Percentiles rank a stretch among this genome's conserved stretches.
Evolutionary conservation across 1,284 basidiomycete genomes (phyloP).

Genomic region (Hemileia vastatrix): DNA sequence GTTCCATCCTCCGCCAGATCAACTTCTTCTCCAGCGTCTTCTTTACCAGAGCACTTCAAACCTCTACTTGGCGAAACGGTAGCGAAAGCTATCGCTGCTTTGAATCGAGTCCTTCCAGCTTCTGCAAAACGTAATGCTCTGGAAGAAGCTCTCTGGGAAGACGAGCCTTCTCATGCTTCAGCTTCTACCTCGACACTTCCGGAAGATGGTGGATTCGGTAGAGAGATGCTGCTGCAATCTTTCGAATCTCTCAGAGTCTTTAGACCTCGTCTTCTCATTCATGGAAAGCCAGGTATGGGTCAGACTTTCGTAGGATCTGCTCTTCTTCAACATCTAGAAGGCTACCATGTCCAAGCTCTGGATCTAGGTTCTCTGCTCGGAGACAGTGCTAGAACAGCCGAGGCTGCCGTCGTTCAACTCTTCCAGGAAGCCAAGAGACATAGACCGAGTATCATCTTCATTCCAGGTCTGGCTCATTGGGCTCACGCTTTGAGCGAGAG

Average conservation of each 20-base stretch:
- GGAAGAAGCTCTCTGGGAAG: slow-evolving; percentile 42
- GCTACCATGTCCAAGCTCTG: slow-evolving; percentile 40
- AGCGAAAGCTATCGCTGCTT: slow-evolving; percentile 27
- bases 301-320: slow-evolving; percentile 36
- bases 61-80: slow-evolving; percentile 33
- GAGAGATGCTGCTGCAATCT: slow-evolving; percentile 40
- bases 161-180: slow-evolving; percentile 27
- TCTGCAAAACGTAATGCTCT: slow-evolving; percentile 36
- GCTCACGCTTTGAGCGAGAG: slow-evolving; percentile 33
- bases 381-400: slow-evolving; percentile 38
- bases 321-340: slow-evolving; percentile 40
- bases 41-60: slow-evolving; percentile 34
- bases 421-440: slow-evolving; percentile 42
- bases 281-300: slow-evolving; percentile 39
- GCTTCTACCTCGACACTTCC: slow-evolving; percentile 7
- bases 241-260: slow-evolving; percentile 40
- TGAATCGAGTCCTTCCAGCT: slow-evolving; percentile 35
- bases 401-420: slow-evolving; percentile 38
- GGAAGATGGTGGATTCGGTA: slow-evolving; percentile 36
- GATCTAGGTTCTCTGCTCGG: slow-evolving; percentile 38
- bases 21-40: slow-evolving; percentile 31
- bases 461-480: slow-evolving; percentile 40
- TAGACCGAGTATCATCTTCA: slow-evolving; percentile 40
- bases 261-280: slow-evolving; percentile 39
- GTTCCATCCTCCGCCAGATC: slow-evolving; percentile 42